Evolutionary conservation across 305 asterid genomes (phyloP), one percentile per base, ranked within the genome.

Genomic region (Coffea humblotiana): DNA sequence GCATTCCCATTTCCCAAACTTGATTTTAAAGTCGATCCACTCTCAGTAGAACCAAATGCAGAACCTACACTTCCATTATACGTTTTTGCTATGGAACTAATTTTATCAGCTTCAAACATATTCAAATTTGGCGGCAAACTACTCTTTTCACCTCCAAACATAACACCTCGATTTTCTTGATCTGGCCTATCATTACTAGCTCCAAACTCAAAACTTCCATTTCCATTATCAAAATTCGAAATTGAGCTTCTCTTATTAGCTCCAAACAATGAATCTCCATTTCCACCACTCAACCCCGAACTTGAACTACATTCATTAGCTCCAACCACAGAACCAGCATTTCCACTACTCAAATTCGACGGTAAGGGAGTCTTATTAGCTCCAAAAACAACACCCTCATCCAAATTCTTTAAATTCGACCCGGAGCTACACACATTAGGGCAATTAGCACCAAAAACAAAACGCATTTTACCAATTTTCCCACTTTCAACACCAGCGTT

Each of bases 181-280:
- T 71, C 69, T 1, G 54, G 25, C 25, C 54, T 58, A 75, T 75
- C 71, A 21, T 60, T 75, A 47, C 21, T 15, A 43, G 58, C 71
- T 19, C 68, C 75, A 77, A 76, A 58, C 74, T 43, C 79, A 52
- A 68, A 80, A 73, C 29, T 29, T 52, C 16, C 66, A 61, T 27
- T 75, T 40, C 70, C 52, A 16, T 60, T 14, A 71, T 43, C 83
- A 76, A 47, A 79, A 73, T 78, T 75, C 16, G 56, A 8, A 23
- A 21, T 54, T 35, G 77, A 71, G 47, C 79, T 68, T 72, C 48
- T 76, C 60, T 76, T 82, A 69, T 69, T 77, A 76, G 80, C 63
- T 64, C 86, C 90, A n/a, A 72, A 76, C 64, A 75, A 83, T 78
- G 60, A 80, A n/a, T 54, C 78, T 51, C 25, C 40, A 54, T 77